Percentiles rank a stretch among this genome's conserved stretches.
Conservation (phyloP, 371 early-diverging fungal genomes). For the Circinella minor region DNA sequence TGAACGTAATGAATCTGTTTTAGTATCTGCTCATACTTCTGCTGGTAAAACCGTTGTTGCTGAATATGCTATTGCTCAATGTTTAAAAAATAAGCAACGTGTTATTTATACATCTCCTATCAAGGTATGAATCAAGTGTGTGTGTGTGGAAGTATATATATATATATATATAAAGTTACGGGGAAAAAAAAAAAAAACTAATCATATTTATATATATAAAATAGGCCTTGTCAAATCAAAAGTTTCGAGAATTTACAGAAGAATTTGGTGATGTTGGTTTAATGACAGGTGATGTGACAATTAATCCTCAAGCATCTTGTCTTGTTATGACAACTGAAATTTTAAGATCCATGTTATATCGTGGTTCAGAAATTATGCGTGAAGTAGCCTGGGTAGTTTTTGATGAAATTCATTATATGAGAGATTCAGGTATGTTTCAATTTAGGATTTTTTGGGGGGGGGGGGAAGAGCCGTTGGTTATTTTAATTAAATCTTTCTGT, state of each 20-base stretch:
- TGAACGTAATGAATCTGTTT: conserved; percentile 95
- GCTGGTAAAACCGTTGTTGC: conserved; percentile 99
- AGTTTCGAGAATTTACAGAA: conserved; percentile 97
- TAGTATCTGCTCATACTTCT: conserved; percentile 99
- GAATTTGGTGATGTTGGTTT: conserved; percentile 99
- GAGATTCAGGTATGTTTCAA: conserved; percentile 70
- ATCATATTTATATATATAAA: neutral
- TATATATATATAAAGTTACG: no score
- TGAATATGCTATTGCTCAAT: conserved; percentile 99
- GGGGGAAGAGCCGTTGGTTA: no score
- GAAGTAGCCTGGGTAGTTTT: conserved; percentile 99
- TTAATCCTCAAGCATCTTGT: conserved; percentile 97
- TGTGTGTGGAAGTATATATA: no score
- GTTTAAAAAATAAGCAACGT: conserved; percentile 92
- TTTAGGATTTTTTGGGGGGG: neutral
- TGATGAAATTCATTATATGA: conserved; percentile 99
- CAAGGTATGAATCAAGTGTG: conserved; percentile 68
- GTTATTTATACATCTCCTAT: conserved; percentile 99
- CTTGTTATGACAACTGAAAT: conserved; percentile 99
- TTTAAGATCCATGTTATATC: conserved; percentile 98
- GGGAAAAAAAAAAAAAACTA: neutral
- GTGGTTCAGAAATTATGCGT: conserved; percentile 98
- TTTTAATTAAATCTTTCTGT: no score
- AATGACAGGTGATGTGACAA: conserved; percentile 99
- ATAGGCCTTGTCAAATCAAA: conserved; percentile 99